Evolutionary conservation across 345 rosid genomes (phyloP).

Genomic region (Diplotaxis tenuifolia): DNA sequence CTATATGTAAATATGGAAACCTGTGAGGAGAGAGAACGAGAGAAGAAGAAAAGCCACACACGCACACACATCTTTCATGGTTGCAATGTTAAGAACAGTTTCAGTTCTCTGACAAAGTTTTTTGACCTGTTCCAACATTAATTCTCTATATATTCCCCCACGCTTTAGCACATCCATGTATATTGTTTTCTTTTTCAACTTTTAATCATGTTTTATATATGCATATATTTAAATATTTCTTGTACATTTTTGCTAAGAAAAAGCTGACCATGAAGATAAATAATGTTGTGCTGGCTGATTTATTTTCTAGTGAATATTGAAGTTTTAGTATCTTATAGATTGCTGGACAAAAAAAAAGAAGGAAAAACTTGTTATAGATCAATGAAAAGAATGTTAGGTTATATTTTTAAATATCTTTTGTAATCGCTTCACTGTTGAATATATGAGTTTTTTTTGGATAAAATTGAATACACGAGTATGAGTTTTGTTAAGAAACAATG

Average conservation of each 20-base stretch:
- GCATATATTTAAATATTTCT: not conserved
- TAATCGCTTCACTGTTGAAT: not conserved
- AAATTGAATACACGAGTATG: not conserved
- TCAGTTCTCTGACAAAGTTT: slow-evolving; percentile 33
- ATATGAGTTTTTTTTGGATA: not conserved
- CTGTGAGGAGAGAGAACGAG: slow-evolving; percentile 12
- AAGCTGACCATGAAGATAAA: slow-evolving; percentile 2
- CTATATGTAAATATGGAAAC: slow-evolving; percentile 18
- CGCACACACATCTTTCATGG: slow-evolving; percentile 35
- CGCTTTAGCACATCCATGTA: slow-evolving; percentile 25
- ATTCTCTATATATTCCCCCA: slow-evolving; percentile 16
- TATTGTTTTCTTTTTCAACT: not conserved
- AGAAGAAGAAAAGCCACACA: slow-evolving; percentile 14
- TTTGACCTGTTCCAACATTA: slow-evolving; percentile 28
- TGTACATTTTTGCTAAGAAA: not conserved
- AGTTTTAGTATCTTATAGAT: not conserved
- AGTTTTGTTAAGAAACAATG: not conserved
- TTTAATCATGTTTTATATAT: not conserved
- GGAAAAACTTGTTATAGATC: not conserved
- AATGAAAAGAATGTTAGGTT: not conserved
- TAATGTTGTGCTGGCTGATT: not conserved
- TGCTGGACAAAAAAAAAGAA: not conserved
- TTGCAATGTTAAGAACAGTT: slow-evolving; percentile 27
- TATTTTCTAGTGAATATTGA: not conserved
- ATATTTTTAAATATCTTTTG: not conserved